Percentiles rank a stretch among this genome's conserved stretches.
Evolutionary conservation across 169 alveolate species (phyloP).

Genomic region (Cryptosporidium muris): DNA sequence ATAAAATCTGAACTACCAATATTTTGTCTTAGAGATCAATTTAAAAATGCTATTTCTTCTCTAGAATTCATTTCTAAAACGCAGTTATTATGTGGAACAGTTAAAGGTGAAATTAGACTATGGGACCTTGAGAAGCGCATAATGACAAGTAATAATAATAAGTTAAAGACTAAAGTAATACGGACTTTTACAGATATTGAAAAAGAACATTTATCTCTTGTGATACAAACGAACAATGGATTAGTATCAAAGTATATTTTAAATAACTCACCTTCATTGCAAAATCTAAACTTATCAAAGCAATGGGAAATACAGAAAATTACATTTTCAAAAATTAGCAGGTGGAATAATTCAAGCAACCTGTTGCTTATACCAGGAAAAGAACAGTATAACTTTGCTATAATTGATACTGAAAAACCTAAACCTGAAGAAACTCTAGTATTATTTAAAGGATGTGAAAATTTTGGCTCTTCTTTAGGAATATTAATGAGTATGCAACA

Average conservation of each 20-base stretch:
- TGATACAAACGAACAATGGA: no score
- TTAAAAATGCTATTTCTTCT: background rate
- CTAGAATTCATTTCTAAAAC: constrained; percentile 15
- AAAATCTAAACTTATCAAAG: no score
- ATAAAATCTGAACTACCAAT: background rate
- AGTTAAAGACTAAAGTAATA: background rate
- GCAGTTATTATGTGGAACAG: constrained; percentile 4
- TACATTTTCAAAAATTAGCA: no score
- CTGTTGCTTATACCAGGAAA: no score
- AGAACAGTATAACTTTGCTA: background rate
- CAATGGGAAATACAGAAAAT: no score
- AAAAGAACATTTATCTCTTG: no score
- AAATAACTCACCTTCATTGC: no score
- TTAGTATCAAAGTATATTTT: no score
- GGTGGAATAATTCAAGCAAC: no score
- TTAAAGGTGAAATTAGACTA: constrained; percentile 2
- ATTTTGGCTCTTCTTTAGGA: background rate
- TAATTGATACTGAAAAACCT: background rate
- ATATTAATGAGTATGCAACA: constrained; percentile 19
- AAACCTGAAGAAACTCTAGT: background rate
- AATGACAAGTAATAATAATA: background rate
- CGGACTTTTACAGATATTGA: background rate
- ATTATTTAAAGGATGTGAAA: background rate
- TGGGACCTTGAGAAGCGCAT: constrained; percentile 30
- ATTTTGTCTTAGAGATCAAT: background rate